phyloP scores from a whole-genome alignment of 1,284 basidiomycete species.

The Lignosus rhinocerotis region DNA sequence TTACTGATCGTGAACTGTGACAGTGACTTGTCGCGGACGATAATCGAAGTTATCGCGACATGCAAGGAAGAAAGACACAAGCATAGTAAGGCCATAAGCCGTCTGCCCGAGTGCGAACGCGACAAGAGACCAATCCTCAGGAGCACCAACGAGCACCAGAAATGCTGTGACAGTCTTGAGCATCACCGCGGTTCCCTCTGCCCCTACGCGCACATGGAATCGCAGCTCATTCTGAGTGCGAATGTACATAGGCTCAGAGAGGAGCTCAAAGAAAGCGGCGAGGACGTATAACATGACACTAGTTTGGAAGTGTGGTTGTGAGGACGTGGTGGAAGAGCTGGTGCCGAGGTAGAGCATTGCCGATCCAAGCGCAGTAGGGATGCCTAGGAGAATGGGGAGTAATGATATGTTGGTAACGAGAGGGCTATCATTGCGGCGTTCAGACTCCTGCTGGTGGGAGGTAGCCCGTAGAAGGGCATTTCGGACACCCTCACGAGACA shows the following conservation, averaged over 20 bases:
- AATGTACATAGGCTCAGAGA: slow-evolving; percentile 85
- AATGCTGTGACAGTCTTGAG: slow-evolving; percentile 74
- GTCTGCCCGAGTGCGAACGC: slow-evolving; percentile 86
- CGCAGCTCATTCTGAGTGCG: slow-evolving; percentile 69
- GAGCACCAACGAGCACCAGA: slow-evolving; percentile 54
- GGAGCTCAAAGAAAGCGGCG: slow-evolving; percentile 75
- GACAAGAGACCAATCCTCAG: slow-evolving; percentile 58
- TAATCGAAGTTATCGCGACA: slow-evolving; percentile 27
- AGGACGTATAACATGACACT: slow-evolving; percentile 72
- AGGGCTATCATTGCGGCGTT: neutral
- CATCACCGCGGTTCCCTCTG: slow-evolving; percentile 84
- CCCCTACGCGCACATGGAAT: slow-evolving; percentile 70
- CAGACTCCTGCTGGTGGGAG: neutral
- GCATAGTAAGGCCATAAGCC: slow-evolving; percentile 53
- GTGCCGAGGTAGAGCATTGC: slow-evolving; percentile 31
- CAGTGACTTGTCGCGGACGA: slow-evolving; percentile 23
- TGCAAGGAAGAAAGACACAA: slow-evolving; percentile 33
- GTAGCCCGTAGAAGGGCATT: slow-evolving; percentile 69
- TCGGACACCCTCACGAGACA: slow-evolving; percentile 89
- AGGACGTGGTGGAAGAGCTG: slow-evolving; percentile 29
- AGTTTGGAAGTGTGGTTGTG: slow-evolving; percentile 64
- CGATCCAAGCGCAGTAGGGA: slow-evolving; percentile 32
- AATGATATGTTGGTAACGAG: slow-evolving; percentile 35
- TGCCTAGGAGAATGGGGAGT: slow-evolving; percentile 34
- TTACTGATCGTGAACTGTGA: slow-evolving; percentile 32